phyloP scores from a whole-genome alignment of 352 stramenopile genomes.

The Phytophthora quininea region DNA sequence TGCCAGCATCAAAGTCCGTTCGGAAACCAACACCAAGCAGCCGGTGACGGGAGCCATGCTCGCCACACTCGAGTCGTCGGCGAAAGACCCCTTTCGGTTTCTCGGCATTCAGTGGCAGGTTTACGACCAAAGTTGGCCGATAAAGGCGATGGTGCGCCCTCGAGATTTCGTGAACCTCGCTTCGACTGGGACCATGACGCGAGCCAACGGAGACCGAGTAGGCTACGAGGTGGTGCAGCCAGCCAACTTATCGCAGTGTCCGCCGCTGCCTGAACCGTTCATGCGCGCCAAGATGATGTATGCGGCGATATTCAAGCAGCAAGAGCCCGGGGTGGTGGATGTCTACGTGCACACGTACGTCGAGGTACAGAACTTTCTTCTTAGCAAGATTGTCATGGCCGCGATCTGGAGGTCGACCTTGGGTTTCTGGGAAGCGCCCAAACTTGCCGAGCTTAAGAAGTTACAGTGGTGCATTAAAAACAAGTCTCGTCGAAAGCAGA shows the following conservation, averaged over 20 bases:
- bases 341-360: slow-evolving; percentile 25
- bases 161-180: slow-evolving; percentile 39
- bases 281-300: slow-evolving; percentile 23
- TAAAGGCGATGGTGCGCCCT: slow-evolving; percentile 31
- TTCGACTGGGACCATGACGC: slow-evolving; percentile 34
- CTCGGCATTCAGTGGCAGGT: slow-evolving; percentile 37
- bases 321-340: slow-evolving; percentile 24
- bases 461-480: slow-evolving; percentile 29
- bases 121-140: slow-evolving; percentile 20
- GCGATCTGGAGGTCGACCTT: slow-evolving; percentile 15
- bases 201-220: slow-evolving; percentile 36
- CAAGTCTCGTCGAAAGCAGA: slow-evolving; percentile 12
- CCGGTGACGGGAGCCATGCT: slow-evolving; percentile 26
- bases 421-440: slow-evolving; percentile 8
- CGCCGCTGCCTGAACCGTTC: slow-evolving; percentile 23
- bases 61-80: slow-evolving; percentile 25
- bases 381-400: slow-evolving; percentile 20
- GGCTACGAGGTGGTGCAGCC: slow-evolving; percentile 55
- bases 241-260: slow-evolving; percentile 27
- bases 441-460: slow-evolving; percentile 34
- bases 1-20: slow-evolving; percentile 13
- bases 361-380: slow-evolving; percentile 15
- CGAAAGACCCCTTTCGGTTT: slow-evolving; percentile 39
- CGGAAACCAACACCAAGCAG: slow-evolving; percentile 17
- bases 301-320: slow-evolving; percentile 27